These are phyloP conservation scores for Thielaviopsis ethacetica DNA, from an alignment of 2,329 filamentous ascomycete species.

Conservation along the genomic window DNA sequence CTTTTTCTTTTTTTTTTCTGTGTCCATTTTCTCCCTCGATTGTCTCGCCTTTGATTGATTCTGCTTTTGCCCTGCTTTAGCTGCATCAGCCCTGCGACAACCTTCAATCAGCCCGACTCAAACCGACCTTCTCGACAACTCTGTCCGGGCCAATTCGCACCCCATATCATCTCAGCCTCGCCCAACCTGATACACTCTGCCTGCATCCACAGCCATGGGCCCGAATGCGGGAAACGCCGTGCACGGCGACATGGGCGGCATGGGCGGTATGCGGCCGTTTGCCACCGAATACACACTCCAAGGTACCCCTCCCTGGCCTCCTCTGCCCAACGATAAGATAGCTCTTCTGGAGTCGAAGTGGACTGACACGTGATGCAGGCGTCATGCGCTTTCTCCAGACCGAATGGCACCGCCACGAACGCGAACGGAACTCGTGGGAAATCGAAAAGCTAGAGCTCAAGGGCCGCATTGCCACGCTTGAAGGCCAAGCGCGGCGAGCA, in stretches of 20 bases:
- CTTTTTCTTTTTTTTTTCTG: background rate
- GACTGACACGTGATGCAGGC: conserved; percentile 31
- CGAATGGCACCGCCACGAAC: conserved; percentile 97
- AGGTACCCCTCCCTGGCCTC: conserved; percentile 19
- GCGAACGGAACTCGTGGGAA: conserved; percentile 95
- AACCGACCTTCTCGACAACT: background rate
- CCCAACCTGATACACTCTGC: background rate
- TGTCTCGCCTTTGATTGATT: background rate
- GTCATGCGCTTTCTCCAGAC: conserved; percentile 99
- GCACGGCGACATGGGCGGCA: conserved; percentile 24
- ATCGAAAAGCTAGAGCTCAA: conserved; percentile 99
- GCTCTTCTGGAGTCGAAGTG: background rate
- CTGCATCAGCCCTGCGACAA: background rate
- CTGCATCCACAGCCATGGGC: conserved; percentile 3
- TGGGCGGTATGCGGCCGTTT: conserved; percentile 30
- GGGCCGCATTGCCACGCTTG: conserved; percentile 82
- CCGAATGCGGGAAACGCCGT: conserved; percentile 26
- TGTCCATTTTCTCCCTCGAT: background rate
- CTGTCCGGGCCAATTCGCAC: background rate
- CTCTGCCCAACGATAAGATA: conserved; percentile 2
- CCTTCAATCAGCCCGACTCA: background rate
- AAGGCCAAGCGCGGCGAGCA: conserved; percentile 73
- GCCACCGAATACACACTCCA: conserved; percentile 47
- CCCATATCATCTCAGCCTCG: background rate
- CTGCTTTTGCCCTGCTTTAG: background rate